Conservation (phyloP, 768 basidiomycete genomes). For the Rhizopogon sp. region DNA sequence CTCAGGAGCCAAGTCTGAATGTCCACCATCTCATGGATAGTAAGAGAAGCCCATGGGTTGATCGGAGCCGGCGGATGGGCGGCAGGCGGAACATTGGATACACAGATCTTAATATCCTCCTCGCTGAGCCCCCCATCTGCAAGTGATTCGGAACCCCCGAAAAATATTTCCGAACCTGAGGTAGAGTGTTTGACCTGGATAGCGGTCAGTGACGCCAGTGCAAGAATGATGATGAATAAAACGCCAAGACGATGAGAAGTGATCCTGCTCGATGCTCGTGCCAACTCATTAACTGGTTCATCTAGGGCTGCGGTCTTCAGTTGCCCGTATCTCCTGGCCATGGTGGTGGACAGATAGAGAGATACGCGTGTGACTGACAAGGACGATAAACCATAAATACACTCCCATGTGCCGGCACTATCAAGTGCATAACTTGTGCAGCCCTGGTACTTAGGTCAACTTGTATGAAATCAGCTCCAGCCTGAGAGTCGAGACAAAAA, state of each 20-base stretch:
- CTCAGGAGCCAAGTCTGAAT: constrained; percentile 43
- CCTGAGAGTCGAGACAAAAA: too few species aligned
- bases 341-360: constrained; percentile 4
- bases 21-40: constrained; percentile 35
- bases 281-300: background rate
- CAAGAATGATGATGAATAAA: constrained; percentile 10
- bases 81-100: constrained; percentile 20
- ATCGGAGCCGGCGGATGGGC: constrained; percentile 36
- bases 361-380: background rate
- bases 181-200: constrained; percentile 2
- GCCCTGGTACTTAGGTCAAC: too few species aligned
- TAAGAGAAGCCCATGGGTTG: constrained; percentile 52
- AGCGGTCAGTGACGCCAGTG: constrained; percentile 7
- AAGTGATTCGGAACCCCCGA: background rate
- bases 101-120: constrained; percentile 29
- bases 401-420: background rate
- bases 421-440: background rate
- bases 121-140: background rate
- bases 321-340: constrained; percentile 15
- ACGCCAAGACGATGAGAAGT: constrained; percentile 10
- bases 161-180: background rate
- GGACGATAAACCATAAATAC: background rate
- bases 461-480: background rate
- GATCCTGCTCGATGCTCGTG: background rate
- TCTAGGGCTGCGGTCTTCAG: constrained; percentile 7